A percentile compares a stretch with the other conserved stretches of the same genome.
These are phyloP conservation scores for Castanea crenata DNA, from an alignment of 306 rosid species.

Conservation along the genomic window DNA sequence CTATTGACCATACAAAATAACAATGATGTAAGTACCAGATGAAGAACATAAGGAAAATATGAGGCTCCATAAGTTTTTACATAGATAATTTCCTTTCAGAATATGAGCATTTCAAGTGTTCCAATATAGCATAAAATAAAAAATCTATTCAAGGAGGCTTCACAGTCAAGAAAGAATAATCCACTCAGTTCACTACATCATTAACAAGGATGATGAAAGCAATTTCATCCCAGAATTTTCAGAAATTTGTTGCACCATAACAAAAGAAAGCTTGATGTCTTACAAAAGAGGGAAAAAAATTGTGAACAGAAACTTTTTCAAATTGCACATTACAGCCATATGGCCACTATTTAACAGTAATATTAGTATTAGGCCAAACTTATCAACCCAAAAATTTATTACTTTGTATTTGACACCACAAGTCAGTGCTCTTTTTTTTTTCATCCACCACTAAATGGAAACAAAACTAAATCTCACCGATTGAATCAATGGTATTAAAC, in stretches of 20 bases:
- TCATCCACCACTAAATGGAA: neutral
- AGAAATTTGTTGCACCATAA: neutral
- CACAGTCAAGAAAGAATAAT: neutral
- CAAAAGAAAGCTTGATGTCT: too few species aligned
- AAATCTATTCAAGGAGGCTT: neutral
- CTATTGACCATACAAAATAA: conserved; percentile 43
- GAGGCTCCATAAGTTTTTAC: conserved; percentile 2
- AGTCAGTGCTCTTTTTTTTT: too few species aligned
- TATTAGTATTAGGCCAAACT: too few species aligned
- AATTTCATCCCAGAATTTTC: neutral
- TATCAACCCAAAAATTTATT: too few species aligned
- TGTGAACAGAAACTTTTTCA: too few species aligned
- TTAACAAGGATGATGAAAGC: neutral
- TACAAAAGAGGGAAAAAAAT: too few species aligned
- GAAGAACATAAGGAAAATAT: neutral
- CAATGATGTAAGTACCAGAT: neutral
- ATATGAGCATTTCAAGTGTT: neutral
- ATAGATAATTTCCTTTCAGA: conserved; percentile 6
- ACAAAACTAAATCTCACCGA: neutral
- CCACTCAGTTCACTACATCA: neutral
- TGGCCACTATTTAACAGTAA: too few species aligned
- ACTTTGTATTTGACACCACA: too few species aligned
- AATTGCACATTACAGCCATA: too few species aligned
- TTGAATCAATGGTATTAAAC: neutral
- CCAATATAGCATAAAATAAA: neutral